These are phyloP conservation scores for Acer campestre DNA, from an alignment of 345 rosid species.

Conservation along the genomic window DNA sequence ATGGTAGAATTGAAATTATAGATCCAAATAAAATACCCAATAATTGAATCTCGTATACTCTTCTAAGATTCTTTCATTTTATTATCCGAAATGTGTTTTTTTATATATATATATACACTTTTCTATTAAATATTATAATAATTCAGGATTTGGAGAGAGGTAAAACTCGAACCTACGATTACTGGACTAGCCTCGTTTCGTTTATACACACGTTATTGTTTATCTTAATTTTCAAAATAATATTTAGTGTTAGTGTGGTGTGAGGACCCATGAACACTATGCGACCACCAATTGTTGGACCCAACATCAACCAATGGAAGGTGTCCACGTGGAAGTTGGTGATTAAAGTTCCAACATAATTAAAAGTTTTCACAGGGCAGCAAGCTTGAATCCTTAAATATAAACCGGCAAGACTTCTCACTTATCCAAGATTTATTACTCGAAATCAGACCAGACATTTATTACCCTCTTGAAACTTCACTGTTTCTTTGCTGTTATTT, in stretches of 20 bases:
- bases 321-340: constrained; percentile 24
- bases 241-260: neutral
- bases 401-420: neutral
- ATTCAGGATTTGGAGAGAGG: fast-evolving
- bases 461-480: neutral
- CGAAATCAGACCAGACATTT: constrained; percentile 26
- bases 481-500: neutral
- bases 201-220: too few species aligned
- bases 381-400: constrained; percentile 19
- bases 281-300: constrained; percentile 5
- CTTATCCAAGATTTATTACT: constrained; percentile 33
- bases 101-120: too few species aligned
- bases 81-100: too few species aligned
- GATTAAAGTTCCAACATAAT: neutral
- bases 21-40: neutral
- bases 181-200: fast-evolving
- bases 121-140: too few species aligned
- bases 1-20: neutral
- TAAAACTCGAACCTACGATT: too few species aligned
- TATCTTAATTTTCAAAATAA: too few species aligned
- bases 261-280: neutral
- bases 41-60: too few species aligned
- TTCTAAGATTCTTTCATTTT: too few species aligned
- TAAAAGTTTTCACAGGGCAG: constrained; percentile 14
- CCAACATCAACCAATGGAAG: neutral